Evolutionary conservation across 1,139 yeast genomes (phyloP).

Genomic region (Lodderomyces beijingensis): DNA sequence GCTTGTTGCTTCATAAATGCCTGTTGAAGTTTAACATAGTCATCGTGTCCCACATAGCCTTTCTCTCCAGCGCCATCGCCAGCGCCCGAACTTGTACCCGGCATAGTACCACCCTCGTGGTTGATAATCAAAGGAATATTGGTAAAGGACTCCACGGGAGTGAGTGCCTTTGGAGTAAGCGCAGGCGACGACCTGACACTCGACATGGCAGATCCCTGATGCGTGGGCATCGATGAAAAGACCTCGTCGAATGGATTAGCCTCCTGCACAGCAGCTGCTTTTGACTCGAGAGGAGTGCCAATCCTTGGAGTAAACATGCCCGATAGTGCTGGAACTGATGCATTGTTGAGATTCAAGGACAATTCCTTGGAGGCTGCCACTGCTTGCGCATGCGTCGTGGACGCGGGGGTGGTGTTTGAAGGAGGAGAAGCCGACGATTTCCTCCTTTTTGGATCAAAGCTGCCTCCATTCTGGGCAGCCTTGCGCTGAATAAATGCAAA

Average conservation of each 20-base stretch:
- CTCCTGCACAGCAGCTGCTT: conserved; percentile 17
- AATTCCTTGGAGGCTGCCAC: conserved; percentile 2
- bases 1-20: conserved; percentile 39
- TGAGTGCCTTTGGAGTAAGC: conserved; percentile 15
- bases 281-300: conserved; percentile 28
- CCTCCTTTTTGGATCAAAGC: background rate
- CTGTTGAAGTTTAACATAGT: conserved; percentile 36
- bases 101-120: too few relatives aligned
- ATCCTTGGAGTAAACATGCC: conserved; percentile 40
- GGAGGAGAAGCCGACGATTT: background rate
- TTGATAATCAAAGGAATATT: conserved; percentile 1
- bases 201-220: background rate
- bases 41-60: conserved; percentile 21
- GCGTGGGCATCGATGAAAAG: conserved; percentile 15
- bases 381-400: background rate
- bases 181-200: conserved; percentile 10
- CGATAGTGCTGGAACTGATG: conserved; percentile 9
- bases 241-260: conserved; percentile 39
- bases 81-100: background rate
- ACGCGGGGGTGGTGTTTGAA: background rate
- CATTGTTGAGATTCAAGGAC: conserved; percentile 6
- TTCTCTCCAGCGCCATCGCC: background rate
- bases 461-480: conserved; percentile 4
- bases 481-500: conserved; percentile 26
- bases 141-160: conserved; percentile 10